Percentiles rank a stretch among this genome's conserved stretches.
Conservation (phyloP, 139 green algal species). For the Picochlorum sp. region DNA sequence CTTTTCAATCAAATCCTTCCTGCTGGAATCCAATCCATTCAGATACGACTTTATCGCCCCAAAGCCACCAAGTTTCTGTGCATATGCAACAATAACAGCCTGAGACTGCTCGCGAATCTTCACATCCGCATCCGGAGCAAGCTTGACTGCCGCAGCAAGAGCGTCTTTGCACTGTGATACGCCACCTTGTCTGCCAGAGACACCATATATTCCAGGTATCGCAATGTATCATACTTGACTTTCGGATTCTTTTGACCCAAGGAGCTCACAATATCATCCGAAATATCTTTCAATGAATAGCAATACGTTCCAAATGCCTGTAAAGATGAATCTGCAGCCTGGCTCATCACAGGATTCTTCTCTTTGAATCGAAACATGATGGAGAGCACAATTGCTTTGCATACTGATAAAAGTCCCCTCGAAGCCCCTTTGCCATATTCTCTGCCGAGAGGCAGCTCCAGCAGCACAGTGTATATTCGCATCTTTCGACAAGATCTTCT, state of each 20-base stretch:
- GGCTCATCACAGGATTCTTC: conserved; percentile 70
- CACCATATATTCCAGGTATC: conserved; percentile 43
- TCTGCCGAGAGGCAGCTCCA: conserved; percentile 37
- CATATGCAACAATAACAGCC: conserved; percentile 55
- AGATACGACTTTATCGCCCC: conserved; percentile 18
- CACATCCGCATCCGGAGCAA: conserved; percentile 53
- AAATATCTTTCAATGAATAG: conserved; percentile 56
- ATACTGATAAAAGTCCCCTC: conserved; percentile 42
- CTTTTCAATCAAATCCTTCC: conserved; percentile 71
- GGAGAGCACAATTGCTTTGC: conserved; percentile 31
- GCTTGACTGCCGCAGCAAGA: conserved; percentile 53
- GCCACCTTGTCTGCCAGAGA: conserved; percentile 15
- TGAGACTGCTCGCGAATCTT: conserved; percentile 64
- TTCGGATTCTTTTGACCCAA: conserved; percentile 79
- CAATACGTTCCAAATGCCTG: conserved; percentile 40
- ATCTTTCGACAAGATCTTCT: conserved; percentile 78
- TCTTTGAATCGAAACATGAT: conserved; percentile 86
- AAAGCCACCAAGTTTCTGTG: conserved; percentile 41
- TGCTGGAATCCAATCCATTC: conserved; percentile 58
- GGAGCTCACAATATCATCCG: conserved; percentile 49
- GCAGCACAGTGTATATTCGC: conserved; percentile 69
- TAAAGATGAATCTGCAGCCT: conserved; percentile 49
- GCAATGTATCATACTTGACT: conserved; percentile 47
- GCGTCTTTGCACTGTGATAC: conserved; percentile 14
- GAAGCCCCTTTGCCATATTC: conserved; percentile 39